Percentiles rank a stretch among this genome's conserved stretches.
These are phyloP conservation scores for Spathaspora boniae DNA, from an alignment of 805 yeast species.

Conservation along the genomic window DNA sequence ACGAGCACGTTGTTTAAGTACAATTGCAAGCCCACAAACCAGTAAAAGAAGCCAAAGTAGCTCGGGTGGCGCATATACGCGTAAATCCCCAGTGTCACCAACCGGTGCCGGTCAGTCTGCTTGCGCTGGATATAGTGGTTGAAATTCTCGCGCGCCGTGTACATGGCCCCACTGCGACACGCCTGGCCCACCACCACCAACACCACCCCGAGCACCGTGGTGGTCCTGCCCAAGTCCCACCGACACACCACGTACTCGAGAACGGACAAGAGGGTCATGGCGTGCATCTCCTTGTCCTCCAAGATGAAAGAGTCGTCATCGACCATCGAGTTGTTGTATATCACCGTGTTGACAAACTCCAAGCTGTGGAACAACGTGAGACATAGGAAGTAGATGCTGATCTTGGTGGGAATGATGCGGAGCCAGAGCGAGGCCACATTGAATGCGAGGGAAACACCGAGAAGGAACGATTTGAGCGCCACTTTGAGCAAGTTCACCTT, in stretches of 20 bases:
- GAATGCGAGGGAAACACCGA: conserved; percentile 25
- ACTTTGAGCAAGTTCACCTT: conserved; percentile 29
- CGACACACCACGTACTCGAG: conserved; percentile 13
- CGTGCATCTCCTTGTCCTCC: conserved; percentile 27
- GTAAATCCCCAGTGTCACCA: conserved; percentile 78
- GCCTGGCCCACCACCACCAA: conserved; percentile 60
- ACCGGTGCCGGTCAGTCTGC: conserved; percentile 51
- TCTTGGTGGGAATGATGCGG: not conserved
- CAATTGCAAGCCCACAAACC: conserved; percentile 88
- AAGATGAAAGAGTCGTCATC: conserved; percentile 54
- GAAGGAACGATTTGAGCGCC: conserved; percentile 26
- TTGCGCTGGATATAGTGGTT: conserved; percentile 69
- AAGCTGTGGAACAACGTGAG: conserved; percentile 70
- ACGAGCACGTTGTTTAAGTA: conserved; percentile 65
- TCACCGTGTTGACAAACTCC: conserved; percentile 80
- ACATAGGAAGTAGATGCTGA: conserved; percentile 45
- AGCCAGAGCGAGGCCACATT: conserved; percentile 8
- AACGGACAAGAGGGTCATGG: conserved; percentile 18
- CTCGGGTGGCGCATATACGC: conserved; percentile 76
- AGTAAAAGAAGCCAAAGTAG: conserved; percentile 86
- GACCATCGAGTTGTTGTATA: conserved; percentile 62
- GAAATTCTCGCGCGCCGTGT: conserved; percentile 81
- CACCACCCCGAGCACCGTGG: conserved; percentile 40
- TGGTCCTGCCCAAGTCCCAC: not conserved
- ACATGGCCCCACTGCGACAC: conserved; percentile 75